A percentile compares a stretch with the other conserved stretches of the same genome.
Conservation (phyloP, 108 stramenopile genomes). For the Chaetoceros muelleri region DNA sequence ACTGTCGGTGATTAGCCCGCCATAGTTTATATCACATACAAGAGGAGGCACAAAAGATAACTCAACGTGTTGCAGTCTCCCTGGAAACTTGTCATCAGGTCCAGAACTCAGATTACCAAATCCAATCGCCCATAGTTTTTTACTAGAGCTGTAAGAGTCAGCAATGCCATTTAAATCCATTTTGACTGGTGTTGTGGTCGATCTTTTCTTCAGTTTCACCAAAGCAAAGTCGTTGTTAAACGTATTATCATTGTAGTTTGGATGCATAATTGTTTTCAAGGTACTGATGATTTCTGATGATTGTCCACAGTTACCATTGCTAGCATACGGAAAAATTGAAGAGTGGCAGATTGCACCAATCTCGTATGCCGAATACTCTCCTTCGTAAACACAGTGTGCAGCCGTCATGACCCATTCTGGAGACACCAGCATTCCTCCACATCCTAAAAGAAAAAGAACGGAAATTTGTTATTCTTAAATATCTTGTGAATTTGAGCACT, state of each 20-base stretch:
- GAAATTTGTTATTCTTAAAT: too few species aligned
- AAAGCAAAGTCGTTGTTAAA: constrained; percentile 10
- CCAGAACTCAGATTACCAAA: constrained; percentile 10
- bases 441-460: too few species aligned
- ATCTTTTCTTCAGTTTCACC: neutral
- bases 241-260: neutral
- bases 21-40: constrained; percentile 19
- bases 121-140: constrained; percentile 6
- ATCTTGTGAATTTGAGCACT: too few species aligned
- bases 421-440: neutral
- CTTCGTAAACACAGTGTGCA: constrained; percentile 5
- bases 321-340: neutral
- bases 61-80: neutral
- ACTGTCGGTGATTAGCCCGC: constrained; percentile 26
- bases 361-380: neutral
- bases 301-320: neutral
- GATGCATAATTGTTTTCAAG: constrained; percentile 1
- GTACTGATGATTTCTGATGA: constrained; percentile 6
- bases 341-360: neutral
- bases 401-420: constrained; percentile 3
- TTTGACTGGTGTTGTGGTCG: neutral
- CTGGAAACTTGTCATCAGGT: constrained; percentile 5
- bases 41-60: neutral
- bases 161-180: neutral
- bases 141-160: neutral